Conservation (phyloP, 305 asterid genomes). For the Coffea humblotiana region DNA sequence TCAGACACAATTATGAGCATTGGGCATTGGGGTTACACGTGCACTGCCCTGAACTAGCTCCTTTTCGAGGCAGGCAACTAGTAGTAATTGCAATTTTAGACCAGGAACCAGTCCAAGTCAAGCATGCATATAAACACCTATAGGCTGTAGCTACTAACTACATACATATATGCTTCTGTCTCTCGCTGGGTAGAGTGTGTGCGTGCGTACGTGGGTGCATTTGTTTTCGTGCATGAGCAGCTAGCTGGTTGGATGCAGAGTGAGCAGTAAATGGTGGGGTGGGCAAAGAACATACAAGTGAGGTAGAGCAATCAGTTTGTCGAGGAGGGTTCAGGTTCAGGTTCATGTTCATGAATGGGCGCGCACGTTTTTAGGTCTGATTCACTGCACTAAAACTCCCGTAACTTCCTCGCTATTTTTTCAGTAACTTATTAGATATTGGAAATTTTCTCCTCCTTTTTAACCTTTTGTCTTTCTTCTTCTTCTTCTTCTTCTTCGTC, state of each 20-base stretch:
- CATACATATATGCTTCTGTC: neutral
- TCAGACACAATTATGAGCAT: constrained; percentile 22
- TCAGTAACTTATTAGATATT: no score
- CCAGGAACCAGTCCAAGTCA: neutral
- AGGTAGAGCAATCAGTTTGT: neutral
- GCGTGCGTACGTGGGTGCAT: constrained; percentile 14
- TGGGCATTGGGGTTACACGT: constrained; percentile 53
- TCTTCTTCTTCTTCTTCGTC: no score
- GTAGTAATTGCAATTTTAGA: neutral
- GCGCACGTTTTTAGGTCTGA: constrained; percentile 6
- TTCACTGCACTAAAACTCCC: neutral
- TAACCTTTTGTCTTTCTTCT: neutral
- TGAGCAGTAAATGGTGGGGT: constrained; percentile 12
- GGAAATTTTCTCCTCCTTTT: neutral
- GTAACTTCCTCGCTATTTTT: neutral
- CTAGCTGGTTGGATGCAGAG: neutral
- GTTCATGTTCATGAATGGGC: constrained; percentile 4
- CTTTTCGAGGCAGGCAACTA: constrained; percentile 49
- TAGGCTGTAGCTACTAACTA: neutral
- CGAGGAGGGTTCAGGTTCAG: neutral
- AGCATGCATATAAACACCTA: neutral
- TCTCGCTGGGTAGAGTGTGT: neutral
- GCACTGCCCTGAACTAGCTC: constrained; percentile 50
- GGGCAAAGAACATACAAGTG: constrained; percentile 16
- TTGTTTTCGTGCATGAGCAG: neutral